Base-by-base conservation (phyloP, 306 rosid species). In the Notholithocarpus densiflorus region DNA sequence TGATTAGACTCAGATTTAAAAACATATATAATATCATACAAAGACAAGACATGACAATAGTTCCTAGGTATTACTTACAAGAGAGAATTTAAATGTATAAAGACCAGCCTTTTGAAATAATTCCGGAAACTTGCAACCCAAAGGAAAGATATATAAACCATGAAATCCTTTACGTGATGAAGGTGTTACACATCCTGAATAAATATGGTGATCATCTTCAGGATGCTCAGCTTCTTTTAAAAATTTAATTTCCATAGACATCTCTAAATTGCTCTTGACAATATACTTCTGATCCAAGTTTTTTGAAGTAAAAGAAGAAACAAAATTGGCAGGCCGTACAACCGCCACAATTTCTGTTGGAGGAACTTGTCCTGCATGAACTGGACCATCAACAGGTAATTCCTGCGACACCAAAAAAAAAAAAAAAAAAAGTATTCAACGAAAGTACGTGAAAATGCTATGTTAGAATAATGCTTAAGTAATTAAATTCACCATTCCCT, bases 61-160 rank as follows among this genome's bases (percentile, higher is more conserved):
- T 48, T 26, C 6, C 24, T 14, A 34, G 7, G 61, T 12, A 77
- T 34, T 59, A 84, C 92, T 86, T 75, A 86, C 89, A 64, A 84
- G 76, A 66, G 84, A 75, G 74, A 88, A 88, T 55, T 88, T 55
- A 75, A 88, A 88, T 10, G 61, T 32, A 61, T 78, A 86, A 60
- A 43, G 20, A 10, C 90, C 90, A 23, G 82, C 82, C n/a, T 40
- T 82, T 19, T 18, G 69, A 74, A 84, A 87, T 21, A 77, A 26
- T 34, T 70, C 26, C 0, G 73, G 57, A 54, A 51, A 26, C 80
- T 76, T 76, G 72, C 76, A 3, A 21, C 79, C 65, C 4, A 87
- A 73, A 20, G 84, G 81, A 74, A 87, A 87, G 61, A 79, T 65
- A 43, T 84, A 87, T 14, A 87, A 19, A 62, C 90, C 86, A 1